Evolutionary conservation across 495 filamentous ascomycete genomes (phyloP), one percentile per base, ranked within the genome.

Genomic region (Xylaria grammica): DNA sequence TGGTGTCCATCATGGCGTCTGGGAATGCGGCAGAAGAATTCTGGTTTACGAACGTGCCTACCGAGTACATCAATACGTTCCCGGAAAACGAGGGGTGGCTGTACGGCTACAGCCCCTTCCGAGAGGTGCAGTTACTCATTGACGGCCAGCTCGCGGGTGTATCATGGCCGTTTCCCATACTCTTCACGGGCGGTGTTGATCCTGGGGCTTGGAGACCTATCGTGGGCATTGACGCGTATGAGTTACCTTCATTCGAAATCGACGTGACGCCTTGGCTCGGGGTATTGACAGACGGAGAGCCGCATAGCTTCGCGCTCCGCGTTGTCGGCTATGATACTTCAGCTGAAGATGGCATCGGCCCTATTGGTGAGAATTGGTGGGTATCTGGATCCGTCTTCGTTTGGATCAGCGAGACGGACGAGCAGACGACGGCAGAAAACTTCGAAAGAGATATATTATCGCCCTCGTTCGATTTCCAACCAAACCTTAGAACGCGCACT

Each of bases 41-140:
- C 70, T 97, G 93, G 92, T 96, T 90, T 82, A 86, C 84, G 22
- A 96, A 96, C 74, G 90, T 92, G 3, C 82, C 90, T n/a, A 82
- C 82, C 7, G 82, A 82, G 4, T 85, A 91, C 61, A 80, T 80
- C 0, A 65, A 84, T 32, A 87, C 87, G 3, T 96, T 94, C 72
- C 75, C 76, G 42, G 70, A 73, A 8, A 78, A 79, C 13, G 82
- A 81, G 3, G 88, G 84, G 9, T 76, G 78, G 19, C 78, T 94
- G 1, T 88, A 88, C 44, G 92, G 91, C 1, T 87, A 85, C 68
- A 89, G 88, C 20, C 91, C 92, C 0, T 96, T 92, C 71, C 86
- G 93, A 9, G 93, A 97, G 73, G 81, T 96, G 8, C 91, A 96
- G 65, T 77, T 96, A 2, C 83, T 88, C 44, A 90, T 96, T 62